These are phyloP conservation scores for Breynia disticha DNA, from an alignment of 441 rosid genomes.

Conservation along the genomic window DNA sequence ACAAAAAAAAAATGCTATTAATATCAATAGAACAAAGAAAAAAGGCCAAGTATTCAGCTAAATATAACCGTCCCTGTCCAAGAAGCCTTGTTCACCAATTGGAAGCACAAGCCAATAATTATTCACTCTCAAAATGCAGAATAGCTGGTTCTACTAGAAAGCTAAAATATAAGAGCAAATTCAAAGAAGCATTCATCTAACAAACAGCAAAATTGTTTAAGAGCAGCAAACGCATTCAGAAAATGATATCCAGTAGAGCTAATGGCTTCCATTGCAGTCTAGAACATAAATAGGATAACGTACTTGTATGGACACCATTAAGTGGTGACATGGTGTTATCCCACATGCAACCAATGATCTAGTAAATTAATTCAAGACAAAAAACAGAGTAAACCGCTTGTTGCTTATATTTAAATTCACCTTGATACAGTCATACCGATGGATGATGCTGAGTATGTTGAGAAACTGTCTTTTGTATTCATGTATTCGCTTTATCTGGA, in stretches of 20 bases:
- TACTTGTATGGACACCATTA: too few species aligned
- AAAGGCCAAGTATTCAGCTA: too few species aligned
- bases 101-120: too few species aligned
- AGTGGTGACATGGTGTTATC: too few species aligned
- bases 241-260: neutral
- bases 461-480: constrained; percentile 54
- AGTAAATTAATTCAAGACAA: too few species aligned
- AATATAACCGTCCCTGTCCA: too few species aligned
- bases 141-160: too few species aligned
- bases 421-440: constrained; percentile 47
- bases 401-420: constrained; percentile 9
- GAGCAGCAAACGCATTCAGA: neutral
- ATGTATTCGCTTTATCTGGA: constrained; percentile 50
- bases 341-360: too few species aligned
- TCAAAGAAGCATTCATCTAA: neutral
- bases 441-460: constrained; percentile 40
- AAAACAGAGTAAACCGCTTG: too few species aligned
- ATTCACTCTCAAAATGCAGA: too few species aligned
- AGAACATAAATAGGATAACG: neutral
- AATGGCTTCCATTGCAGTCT: neutral
- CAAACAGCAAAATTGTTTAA: neutral
- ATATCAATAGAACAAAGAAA: neutral
- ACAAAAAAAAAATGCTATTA: constrained; percentile 3
- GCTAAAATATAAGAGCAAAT: neutral
- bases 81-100: too few species aligned